Conservation (phyloP, 208 protist genomes). For the Ichthyophonus hoferi region DNA sequence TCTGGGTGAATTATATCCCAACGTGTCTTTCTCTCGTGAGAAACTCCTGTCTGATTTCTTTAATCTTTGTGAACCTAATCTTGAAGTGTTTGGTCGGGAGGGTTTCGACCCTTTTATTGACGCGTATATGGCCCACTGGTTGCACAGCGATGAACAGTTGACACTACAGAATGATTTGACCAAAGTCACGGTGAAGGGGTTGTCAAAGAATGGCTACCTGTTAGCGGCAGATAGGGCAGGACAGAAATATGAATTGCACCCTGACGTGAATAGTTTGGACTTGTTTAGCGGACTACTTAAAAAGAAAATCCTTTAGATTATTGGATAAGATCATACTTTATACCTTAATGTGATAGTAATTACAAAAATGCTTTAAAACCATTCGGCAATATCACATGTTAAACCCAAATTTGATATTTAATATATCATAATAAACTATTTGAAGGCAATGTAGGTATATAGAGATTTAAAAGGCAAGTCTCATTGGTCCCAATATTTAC, state of each 20-base stretch:
- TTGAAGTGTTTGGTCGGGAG: not conserved
- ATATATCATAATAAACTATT: too few species aligned
- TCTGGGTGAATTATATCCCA: not conserved
- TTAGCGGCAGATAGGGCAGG: conserved; percentile 1
- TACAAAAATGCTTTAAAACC: too few species aligned
- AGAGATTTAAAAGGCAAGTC: too few species aligned
- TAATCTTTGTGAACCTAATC: not conserved
- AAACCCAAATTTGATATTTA: too few species aligned
- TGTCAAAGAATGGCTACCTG: not conserved
- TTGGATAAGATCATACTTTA: too few species aligned
- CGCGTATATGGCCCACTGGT: not conserved
- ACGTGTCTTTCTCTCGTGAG: not conserved
- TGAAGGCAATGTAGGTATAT: too few species aligned
- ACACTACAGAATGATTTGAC: not conserved
- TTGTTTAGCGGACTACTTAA: conserved; percentile 14
- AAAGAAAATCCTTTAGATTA: conserved; percentile 24
- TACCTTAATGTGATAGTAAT: too few species aligned
- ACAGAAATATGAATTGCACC: conserved; percentile 14
- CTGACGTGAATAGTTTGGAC: conserved; percentile 21
- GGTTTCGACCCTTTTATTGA: not conserved
- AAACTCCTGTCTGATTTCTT: not conserved
- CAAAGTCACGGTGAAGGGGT: conserved; percentile 4
- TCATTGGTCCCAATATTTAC: too few species aligned
- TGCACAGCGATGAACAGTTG: not conserved
- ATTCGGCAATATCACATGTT: too few species aligned